Percentiles rank a stretch among this genome's conserved stretches.
These are phyloP conservation scores for Parasarocladium wereldwijsianum DNA, from an alignment of 2,329 filamentous ascomycete genomes.

Conservation along the genomic window DNA sequence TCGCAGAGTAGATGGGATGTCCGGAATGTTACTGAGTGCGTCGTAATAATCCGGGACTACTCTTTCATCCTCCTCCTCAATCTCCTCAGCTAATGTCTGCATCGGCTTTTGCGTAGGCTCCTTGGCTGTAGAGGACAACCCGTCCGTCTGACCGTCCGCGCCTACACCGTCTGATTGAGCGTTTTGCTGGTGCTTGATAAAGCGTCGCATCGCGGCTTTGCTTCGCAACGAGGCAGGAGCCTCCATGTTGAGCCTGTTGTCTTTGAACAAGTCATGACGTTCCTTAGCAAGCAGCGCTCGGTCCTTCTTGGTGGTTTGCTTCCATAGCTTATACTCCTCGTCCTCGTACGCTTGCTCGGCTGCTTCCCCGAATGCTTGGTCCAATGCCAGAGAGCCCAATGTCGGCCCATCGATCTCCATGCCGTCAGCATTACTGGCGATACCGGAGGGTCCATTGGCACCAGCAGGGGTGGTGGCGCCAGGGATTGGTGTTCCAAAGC, in stretches of 20 bases:
- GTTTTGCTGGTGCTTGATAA: conserved; percentile 64
- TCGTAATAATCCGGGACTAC: conserved; percentile 94
- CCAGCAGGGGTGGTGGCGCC: conserved; percentile 66
- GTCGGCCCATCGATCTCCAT: conserved; percentile 72
- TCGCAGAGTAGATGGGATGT: conserved; percentile 60
- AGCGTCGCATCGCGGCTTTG: conserved; percentile 81
- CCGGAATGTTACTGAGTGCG: conserved; percentile 69
- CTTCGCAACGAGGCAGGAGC: conserved; percentile 75
- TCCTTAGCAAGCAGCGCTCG: conserved; percentile 76
- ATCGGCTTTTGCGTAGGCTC: conserved; percentile 32
- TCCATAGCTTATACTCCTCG: conserved; percentile 96
- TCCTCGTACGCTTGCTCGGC: conserved; percentile 72
- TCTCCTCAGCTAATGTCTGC: conserved; percentile 86
- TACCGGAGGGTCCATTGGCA: conserved; percentile 49
- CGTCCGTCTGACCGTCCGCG: conserved; percentile 22
- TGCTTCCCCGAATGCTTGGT: conserved; percentile 48
- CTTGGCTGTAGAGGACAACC: conserved; percentile 24
- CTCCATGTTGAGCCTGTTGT: conserved; percentile 70
- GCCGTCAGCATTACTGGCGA: conserved; percentile 62
- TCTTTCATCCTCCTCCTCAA: conserved; percentile 73
- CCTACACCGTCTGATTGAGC: conserved; percentile 35
- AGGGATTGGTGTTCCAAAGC: conserved; percentile 63
- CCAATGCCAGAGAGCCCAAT: conserved; percentile 48
- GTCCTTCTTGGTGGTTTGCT: conserved; percentile 95
- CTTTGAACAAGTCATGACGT: conserved; percentile 72